These are phyloP conservation scores for Tulasnella sp. DNA, from an alignment of 768 basidiomycete species.

Conservation along the genomic window DNA sequence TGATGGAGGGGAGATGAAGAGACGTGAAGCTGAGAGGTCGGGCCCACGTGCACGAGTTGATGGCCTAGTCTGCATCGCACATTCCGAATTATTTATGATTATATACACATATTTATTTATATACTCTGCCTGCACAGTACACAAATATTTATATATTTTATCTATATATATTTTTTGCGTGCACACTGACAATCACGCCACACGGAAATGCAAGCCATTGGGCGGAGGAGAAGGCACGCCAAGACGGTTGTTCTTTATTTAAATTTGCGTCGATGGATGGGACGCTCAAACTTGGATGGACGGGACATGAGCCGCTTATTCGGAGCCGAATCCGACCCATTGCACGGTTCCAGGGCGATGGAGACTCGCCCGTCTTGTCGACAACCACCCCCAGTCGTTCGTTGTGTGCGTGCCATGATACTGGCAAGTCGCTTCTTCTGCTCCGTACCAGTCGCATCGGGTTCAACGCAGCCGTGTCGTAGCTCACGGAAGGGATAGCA, in stretches of 20 bases:
- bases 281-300: neutral
- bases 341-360: neutral
- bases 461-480: too few relatives aligned
- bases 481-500: too few relatives aligned
- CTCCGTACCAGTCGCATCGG: too few relatives aligned
- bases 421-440: too few relatives aligned
- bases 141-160: neutral
- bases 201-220: too few relatives aligned
- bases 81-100: neutral
- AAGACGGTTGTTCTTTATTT: too few relatives aligned
- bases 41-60: neutral
- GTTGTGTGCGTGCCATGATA: too few relatives aligned
- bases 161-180: too few relatives aligned
- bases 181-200: too few relatives aligned
- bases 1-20: conserved; percentile 1
- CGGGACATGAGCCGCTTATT: neutral
- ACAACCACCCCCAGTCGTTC: too few relatives aligned
- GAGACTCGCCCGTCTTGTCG: neutral
- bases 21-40: neutral
- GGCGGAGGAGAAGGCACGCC: too few relatives aligned
- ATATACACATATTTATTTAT: neutral
- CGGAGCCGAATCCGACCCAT: neutral
- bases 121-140: too few relatives aligned
- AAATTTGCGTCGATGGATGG: neutral
- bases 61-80: neutral